phyloP scores from a whole-genome alignment of 2,329 filamentous ascomycete species.

The Tolypocladium endophyticum region DNA sequence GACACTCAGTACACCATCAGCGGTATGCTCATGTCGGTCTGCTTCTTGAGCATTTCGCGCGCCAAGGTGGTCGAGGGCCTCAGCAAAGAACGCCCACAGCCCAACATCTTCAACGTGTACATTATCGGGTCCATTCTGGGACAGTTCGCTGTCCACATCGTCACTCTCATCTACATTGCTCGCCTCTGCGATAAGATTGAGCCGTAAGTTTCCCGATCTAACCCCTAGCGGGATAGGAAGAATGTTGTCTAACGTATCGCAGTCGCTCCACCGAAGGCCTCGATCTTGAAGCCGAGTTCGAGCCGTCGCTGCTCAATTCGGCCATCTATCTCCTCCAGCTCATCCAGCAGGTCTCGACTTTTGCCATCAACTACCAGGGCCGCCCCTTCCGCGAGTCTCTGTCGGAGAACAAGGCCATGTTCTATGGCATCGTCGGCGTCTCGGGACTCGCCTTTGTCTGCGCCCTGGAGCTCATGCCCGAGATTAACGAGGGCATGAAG shows the following conservation, averaged over 20 bases:
- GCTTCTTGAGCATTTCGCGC: constrained; percentile 96
- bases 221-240: not conserved
- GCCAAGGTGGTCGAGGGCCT: constrained; percentile 91
- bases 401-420: constrained; percentile 95
- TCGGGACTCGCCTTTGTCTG: constrained; percentile 87
- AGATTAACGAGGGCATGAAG: constrained; percentile 87
- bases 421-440: constrained; percentile 87
- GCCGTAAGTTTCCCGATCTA: constrained; percentile 50
- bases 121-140: constrained; percentile 96
- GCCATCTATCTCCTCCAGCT: constrained; percentile 95
- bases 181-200: constrained; percentile 77
- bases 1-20: constrained; percentile 98
- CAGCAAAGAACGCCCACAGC: constrained; percentile 93
- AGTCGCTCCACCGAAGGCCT: constrained; percentile 46
- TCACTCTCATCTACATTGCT: constrained; percentile 87
- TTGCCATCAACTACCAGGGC: constrained; percentile 98
- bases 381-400: constrained; percentile 95
- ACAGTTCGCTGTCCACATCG: constrained; percentile 93
- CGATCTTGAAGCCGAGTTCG: constrained; percentile 90
- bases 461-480: constrained; percentile 88
- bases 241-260: constrained; percentile 1
- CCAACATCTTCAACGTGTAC: constrained; percentile 98
- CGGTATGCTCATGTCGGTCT: constrained; percentile 99
- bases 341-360: constrained; percentile 98
- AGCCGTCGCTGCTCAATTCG: constrained; percentile 87